Evolutionary conservation across 2,329 filamentous ascomycete species (phyloP).

Genomic region (Dactylella cylindrospora): DNA sequence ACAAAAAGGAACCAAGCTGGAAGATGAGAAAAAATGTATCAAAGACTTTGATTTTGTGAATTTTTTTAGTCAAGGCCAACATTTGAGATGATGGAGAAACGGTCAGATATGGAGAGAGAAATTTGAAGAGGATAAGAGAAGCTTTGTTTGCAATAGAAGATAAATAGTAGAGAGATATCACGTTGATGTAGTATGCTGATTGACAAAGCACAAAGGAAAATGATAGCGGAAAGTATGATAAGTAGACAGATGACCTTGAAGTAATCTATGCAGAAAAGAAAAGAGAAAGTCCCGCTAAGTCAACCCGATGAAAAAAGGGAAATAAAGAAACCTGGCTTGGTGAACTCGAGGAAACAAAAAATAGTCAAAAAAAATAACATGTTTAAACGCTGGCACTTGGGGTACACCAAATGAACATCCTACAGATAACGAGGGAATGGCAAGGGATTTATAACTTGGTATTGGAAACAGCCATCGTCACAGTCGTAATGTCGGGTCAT

Average conservation of each 20-base stretch:
- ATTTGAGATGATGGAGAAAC: slow-evolving; percentile 11
- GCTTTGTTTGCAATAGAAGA: slow-evolving; percentile 16
- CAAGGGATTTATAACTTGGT: no score
- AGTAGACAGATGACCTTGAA: slow-evolving; percentile 14
- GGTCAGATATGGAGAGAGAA: neutral
- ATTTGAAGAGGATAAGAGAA: slow-evolving; percentile 1
- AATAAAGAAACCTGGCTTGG: slow-evolving; percentile 4
- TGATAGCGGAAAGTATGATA: slow-evolving; percentile 22
- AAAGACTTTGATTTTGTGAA: slow-evolving; percentile 1
- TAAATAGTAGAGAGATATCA: slow-evolving; percentile 8
- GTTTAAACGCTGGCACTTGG: neutral
- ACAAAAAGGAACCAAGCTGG: neutral
- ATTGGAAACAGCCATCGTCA: slow-evolving; percentile 22
- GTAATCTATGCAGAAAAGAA: slow-evolving; percentile 26
- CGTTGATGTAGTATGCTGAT: slow-evolving; percentile 9
- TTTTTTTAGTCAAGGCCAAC: slow-evolving; percentile 11
- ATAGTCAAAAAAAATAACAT: neutral
- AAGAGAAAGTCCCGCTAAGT: slow-evolving; percentile 8
- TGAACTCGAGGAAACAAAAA: slow-evolving; percentile 12
- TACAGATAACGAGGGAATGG: neutral
- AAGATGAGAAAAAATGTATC: neutral
- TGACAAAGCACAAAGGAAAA: neutral
- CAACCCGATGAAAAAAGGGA: slow-evolving; percentile 14
- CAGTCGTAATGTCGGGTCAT: slow-evolving; percentile 25
- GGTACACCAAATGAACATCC: neutral